Conservation (phyloP, 805 yeast genomes). For the Blastobotrys parvus region DNA sequence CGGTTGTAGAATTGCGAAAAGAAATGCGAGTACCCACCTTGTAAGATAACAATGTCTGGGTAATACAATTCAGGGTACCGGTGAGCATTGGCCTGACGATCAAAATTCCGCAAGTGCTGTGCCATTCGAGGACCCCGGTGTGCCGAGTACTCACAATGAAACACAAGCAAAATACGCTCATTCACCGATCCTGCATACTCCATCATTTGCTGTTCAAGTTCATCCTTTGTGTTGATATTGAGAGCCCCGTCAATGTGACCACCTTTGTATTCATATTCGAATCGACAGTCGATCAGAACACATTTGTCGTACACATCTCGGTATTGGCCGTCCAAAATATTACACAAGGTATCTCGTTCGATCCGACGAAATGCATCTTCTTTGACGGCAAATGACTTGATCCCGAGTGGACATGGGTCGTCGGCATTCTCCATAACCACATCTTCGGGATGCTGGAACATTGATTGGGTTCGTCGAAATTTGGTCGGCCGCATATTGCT, state of each 20-base stretch:
- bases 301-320: conserved; percentile 45
- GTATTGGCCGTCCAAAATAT: conserved; percentile 49
- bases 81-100: conserved; percentile 63
- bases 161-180: conserved; percentile 49
- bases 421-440: conserved; percentile 23
- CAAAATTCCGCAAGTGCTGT: conserved; percentile 70
- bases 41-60: conserved; percentile 82
- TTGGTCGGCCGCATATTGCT: background rate
- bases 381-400: conserved; percentile 22
- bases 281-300: conserved; percentile 77
- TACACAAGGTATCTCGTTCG: conserved; percentile 47
- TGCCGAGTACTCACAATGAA: conserved; percentile 92
- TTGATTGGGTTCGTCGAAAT: conserved; percentile 57
- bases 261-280: conserved; percentile 84
- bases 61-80: conserved; percentile 74
- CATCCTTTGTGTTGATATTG: conserved; percentile 64
- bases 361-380: conserved; percentile 68
- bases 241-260: conserved; percentile 86
- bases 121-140: conserved; percentile 96
- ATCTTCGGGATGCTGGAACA: conserved; percentile 54
- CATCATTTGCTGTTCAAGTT: conserved; percentile 52
- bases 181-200: conserved; percentile 23
- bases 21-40: conserved; percentile 86
- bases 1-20: conserved; percentile 48
- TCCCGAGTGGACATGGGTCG: background rate